Evolutionary conservation across 306 rosid species (phyloP), one percentile per base, ranked within the genome.

Genomic region (Malus fusca): DNA sequence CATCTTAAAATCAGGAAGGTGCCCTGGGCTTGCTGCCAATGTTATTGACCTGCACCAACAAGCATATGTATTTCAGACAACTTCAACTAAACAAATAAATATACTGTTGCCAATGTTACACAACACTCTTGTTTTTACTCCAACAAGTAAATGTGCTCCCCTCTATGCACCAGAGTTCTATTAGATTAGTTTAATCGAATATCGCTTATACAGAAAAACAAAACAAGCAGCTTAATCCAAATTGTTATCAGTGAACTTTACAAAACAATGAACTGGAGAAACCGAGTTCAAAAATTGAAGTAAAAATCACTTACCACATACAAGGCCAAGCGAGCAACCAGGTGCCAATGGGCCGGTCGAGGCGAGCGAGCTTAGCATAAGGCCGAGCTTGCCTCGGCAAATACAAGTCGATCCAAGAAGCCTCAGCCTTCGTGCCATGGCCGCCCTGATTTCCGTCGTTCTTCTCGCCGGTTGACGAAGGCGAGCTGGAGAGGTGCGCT

Each of bases 291-390:
- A 18, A 43, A 7, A 67, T 33, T 14, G 37, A n/a, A 18, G 30
- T 22, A 31, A 58, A 67, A 58, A 70, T 77, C 18, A 42, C 91
- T 69, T 88, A 90, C 98, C 98, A 91, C 80, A 95, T 78, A 82
- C 96, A 95, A 58, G 97, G 98, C 98, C 96, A 95, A 66, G 92
- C 89, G 72, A 95, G 97, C 66, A 95, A 75, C 98, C 97, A 95
- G 37, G 96, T 92, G 67, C 98, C 97, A 77, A 95, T 92, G 46
- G 97, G 98, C 79, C 88, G 92, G 79, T 95, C 97, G 7, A 92
- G 97, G 72, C 97, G 98, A 58, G 98, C 97, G 25, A 95, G 93
- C 23, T 71, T 87, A 21, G 97, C 98, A 85, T 86, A 95, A 48
- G 97, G 97, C 65, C 78, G 93, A 78, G 77, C 79, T 52, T 73